phyloP scores from a whole-genome alignment of 2,329 filamentous ascomycete species.

The Rhynchosporium secalis region DNA sequence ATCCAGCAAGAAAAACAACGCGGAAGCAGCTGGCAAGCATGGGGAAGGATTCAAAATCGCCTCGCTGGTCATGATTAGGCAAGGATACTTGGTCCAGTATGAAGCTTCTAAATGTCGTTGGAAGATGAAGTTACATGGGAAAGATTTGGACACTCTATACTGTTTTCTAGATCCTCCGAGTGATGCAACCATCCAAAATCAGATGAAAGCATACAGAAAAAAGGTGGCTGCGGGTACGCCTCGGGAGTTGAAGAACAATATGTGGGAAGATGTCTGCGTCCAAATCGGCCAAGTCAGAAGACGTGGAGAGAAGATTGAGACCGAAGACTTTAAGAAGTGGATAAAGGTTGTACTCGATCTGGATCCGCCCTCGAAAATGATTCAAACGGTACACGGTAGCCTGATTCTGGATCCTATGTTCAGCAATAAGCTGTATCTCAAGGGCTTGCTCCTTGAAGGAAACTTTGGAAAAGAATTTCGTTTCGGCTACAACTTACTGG shows the following conservation, averaged over 20 bases:
- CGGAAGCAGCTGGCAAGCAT: slow-evolving; percentile 31
- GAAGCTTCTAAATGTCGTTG: slow-evolving; percentile 29
- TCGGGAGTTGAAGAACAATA: slow-evolving; percentile 18
- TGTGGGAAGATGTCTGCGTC: slow-evolving; percentile 29
- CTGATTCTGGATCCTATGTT: slow-evolving; percentile 16
- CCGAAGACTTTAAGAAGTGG: slow-evolving; percentile 19
- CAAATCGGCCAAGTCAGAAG: slow-evolving; percentile 26
- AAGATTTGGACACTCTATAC: slow-evolving; percentile 17
- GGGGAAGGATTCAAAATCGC: slow-evolving; percentile 39
- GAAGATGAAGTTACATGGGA: slow-evolving; percentile 27
- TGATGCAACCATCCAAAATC: slow-evolving; percentile 3
- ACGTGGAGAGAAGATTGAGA: not conserved
- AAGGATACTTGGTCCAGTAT: slow-evolving; percentile 28
- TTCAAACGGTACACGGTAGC: slow-evolving; percentile 18
- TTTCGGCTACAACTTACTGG: slow-evolving; percentile 26
- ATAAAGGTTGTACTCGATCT: slow-evolving; percentile 24
- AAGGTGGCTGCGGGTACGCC: not conserved
- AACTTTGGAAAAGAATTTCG: slow-evolving; percentile 7
- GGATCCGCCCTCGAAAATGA: slow-evolving; percentile 12
- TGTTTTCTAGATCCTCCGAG: slow-evolving; percentile 18
- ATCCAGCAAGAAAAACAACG: slow-evolving; percentile 24
- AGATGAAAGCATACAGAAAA: not conserved
- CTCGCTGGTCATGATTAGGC: slow-evolving; percentile 34
- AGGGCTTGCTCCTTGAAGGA: slow-evolving; percentile 21
- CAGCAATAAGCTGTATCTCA: slow-evolving; percentile 27